Percentiles rank a stretch among this genome's conserved stretches.
Conservation (phyloP, 345 rosid genomes). For the Aurinia saxatilis region DNA sequence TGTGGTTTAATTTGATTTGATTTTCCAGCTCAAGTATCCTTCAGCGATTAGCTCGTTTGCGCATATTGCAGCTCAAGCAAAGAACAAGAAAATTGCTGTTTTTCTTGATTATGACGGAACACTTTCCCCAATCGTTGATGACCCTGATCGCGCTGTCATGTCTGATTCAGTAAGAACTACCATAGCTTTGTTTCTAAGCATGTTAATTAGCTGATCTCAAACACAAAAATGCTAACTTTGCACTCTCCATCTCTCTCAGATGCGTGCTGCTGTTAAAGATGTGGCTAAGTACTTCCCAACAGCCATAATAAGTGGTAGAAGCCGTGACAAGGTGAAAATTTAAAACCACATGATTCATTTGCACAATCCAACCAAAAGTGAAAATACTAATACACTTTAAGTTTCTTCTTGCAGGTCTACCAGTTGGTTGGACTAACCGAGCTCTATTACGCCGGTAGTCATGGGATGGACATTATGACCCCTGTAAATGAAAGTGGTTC, state of each 20-base stretch:
- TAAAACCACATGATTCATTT: neutral
- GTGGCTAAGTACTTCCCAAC: constrained; percentile 77
- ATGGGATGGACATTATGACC: constrained; percentile 96
- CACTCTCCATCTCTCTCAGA: constrained; percentile 34
- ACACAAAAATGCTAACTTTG: neutral
- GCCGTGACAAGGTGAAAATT: constrained; percentile 68
- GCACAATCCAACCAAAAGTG: neutral
- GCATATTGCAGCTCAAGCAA: constrained; percentile 50
- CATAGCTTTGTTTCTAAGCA: neutral
- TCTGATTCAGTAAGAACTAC: constrained; percentile 57
- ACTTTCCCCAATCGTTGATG: constrained; percentile 96
- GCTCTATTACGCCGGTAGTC: constrained; percentile 97
- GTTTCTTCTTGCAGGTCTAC: constrained; percentile 51
- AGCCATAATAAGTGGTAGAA: constrained; percentile 94
- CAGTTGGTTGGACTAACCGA: constrained; percentile 87
- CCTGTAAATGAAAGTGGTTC: constrained; percentile 40
- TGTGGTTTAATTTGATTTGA: too few relatives aligned
- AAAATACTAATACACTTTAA: neutral
- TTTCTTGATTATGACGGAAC: constrained; percentile 95
- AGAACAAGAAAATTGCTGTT: constrained; percentile 69
- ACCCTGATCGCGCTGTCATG: constrained; percentile 82
- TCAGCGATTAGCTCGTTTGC: constrained; percentile 73
- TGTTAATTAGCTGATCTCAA: neutral
- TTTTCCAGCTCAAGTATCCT: constrained; percentile 66
- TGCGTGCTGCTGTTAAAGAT: constrained; percentile 84